Conservation (phyloP, 345 rosid species). For the Rhodamnia argentea region DNA sequence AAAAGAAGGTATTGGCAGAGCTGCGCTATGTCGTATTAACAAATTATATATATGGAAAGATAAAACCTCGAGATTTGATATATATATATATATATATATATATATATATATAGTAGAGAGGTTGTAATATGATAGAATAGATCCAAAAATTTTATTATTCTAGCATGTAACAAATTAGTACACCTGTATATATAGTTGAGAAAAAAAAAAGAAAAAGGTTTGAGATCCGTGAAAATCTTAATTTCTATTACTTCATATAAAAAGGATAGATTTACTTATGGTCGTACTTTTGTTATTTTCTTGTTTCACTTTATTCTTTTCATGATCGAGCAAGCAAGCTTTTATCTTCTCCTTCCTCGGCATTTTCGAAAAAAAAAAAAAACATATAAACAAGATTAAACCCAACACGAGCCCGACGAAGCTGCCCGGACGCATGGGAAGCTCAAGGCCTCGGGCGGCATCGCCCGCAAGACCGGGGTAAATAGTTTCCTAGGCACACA, state of each 20-base stretch:
- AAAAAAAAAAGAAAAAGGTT: neutral
- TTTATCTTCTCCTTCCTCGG: neutral
- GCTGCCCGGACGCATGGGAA: neutral
- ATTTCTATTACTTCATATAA: neutral
- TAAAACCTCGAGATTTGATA: neutral
- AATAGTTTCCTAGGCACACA: neutral
- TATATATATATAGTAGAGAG: too few relatives aligned
- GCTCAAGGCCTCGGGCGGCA: neutral
- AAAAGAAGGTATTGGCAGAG: fast-evolving
- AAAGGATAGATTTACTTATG: neutral
- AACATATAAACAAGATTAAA: neutral
- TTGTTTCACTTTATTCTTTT: neutral
- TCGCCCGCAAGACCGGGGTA: neutral
- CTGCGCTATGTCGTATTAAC: too few relatives aligned
- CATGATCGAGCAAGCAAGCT: neutral
- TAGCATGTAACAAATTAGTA: neutral
- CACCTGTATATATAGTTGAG: neutral
- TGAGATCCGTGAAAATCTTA: neutral
- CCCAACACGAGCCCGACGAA: neutral
- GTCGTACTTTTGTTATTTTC: neutral
- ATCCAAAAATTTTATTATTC: neutral
- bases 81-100: too few relatives aligned
- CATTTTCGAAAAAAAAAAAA: neutral
- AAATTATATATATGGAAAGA: neutral
- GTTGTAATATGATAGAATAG: neutral